These are phyloP conservation scores for Russula sp. DNA, from an alignment of 768 basidiomycete species.

Conservation along the genomic window DNA sequence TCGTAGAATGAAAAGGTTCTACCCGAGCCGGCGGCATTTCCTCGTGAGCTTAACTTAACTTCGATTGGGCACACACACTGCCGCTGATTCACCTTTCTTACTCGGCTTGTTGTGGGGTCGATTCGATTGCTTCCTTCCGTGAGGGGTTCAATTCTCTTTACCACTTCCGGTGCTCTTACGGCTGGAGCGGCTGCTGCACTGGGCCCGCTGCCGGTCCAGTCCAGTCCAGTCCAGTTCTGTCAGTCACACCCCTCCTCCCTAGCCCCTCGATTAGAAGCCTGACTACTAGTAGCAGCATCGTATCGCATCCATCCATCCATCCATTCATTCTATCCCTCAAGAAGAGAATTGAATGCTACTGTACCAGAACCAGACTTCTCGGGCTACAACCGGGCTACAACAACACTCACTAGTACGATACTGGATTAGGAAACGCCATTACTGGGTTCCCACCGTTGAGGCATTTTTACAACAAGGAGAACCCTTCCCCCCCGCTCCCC, in stretches of 20 bases:
- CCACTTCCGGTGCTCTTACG: neutral
- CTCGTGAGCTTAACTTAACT: neutral
- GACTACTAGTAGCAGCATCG: neutral
- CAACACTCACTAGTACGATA: too few species aligned
- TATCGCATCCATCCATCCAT: too few species aligned
- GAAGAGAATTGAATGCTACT: neutral
- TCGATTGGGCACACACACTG: too few species aligned
- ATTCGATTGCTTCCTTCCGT: neutral
- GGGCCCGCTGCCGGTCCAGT: neutral
- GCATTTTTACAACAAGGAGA: too few species aligned
- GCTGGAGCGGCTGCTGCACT: neutral
- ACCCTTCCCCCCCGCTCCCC: too few species aligned
- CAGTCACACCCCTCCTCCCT: neutral
- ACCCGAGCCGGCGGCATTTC: neutral
- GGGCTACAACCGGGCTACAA: too few species aligned
- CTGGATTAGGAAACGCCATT: neutral
- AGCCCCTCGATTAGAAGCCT: neutral
- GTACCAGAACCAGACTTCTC: neutral
- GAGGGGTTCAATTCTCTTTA: neutral
- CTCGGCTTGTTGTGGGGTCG: slow-evolving; percentile 3
- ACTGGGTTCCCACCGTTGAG: neutral
- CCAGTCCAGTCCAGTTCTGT: neutral
- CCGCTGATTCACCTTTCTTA: neutral
- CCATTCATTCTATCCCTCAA: neutral
- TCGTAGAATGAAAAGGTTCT: neutral